Base-by-base conservation (phyloP, 208 protist species). In the Leishmania arabica region DNA sequence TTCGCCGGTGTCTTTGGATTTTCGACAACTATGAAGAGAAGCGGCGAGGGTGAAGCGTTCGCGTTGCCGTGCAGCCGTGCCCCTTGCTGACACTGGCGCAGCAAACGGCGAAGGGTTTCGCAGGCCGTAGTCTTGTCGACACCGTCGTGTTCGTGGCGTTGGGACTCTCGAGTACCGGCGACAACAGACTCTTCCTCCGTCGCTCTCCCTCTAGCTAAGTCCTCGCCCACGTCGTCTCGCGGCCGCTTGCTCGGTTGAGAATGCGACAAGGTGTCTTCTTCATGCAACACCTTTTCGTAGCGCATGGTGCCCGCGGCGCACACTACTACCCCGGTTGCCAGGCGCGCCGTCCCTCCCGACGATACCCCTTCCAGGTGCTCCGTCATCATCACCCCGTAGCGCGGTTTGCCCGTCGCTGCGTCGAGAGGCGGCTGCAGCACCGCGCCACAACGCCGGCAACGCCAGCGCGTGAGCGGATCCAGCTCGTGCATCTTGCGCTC, bases 1-100 rank as follows among this genome's bases (percentile, higher is more conserved):
- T 95, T 95, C 17, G 86, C 84, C 1, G 92, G 92, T 17, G 89
- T 95, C 75, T 95, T 95, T 1, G 92, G 90, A 76, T 95, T 93
- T 56, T 92, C 90, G 3, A 95, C 84, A 8, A 90, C 91, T 11
- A 95, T 53, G 58, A 93, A 92, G 21, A 95, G 73, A 19, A 80
- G 75, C 42, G 87, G 78, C 19, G 70, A 53, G 47, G 78, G 65
- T 13, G 31, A 31, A 7, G 53, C 24, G 9, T 21, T 47, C 19
- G n/a, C 31, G 73, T 13, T 62, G 27, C 17, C 9, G 54, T 51
- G 40, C 47, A n/a, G 77, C 27, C 54, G 73, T 15, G 79, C 79
- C 13, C 45, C 79, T 3, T 71, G 42, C 51, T 83, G 83, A 72
- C 74, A 80, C 66, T 72, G 8, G 17, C 24, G 62, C 24, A 80